These are phyloP conservation scores for Calonectria ilicicola DNA, from an alignment of 2,329 filamentous ascomycete species.

Conservation along the genomic window DNA sequence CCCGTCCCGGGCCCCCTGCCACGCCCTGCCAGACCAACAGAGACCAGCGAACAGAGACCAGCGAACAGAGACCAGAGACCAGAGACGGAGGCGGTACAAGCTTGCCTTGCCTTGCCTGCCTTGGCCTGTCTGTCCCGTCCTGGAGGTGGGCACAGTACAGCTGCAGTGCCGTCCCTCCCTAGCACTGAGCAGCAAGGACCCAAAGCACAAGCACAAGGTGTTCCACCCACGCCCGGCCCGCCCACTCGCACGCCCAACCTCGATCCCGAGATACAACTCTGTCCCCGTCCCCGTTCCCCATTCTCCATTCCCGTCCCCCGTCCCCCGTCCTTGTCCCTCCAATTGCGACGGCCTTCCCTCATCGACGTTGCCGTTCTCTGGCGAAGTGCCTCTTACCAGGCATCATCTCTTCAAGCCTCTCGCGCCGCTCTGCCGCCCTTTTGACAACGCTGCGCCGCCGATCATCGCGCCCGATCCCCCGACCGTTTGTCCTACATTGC, in stretches of 20 bases:
- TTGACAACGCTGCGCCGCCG: slow-evolving; percentile 26
- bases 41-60: background rate
- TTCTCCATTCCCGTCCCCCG: slow-evolving; percentile 36
- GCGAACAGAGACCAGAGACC: background rate
- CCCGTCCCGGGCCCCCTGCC: slow-evolving; percentile 1
- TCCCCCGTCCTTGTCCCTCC: slow-evolving; percentile 35
- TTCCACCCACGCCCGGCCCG: slow-evolving; percentile 40
- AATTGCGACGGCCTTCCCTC: slow-evolving; percentile 41
- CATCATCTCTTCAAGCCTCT: slow-evolving; percentile 26
- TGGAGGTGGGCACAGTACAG: slow-evolving; percentile 13
- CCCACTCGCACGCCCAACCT: slow-evolving; percentile 41
- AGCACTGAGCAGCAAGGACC: slow-evolving; percentile 1
- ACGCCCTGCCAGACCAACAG: slow-evolving; percentile 7
- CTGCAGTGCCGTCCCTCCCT: slow-evolving; percentile 17
- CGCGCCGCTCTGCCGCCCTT: slow-evolving; percentile 22
- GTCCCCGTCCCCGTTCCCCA: slow-evolving; percentile 40
- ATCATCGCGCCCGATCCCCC: slow-evolving; percentile 21
- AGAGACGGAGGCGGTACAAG: background rate
- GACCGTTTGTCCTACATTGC: slow-evolving; percentile 23
- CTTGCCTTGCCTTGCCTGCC: slow-evolving; percentile 6
- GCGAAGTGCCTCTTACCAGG: slow-evolving; percentile 27
- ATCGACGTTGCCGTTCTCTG: slow-evolving; percentile 34
- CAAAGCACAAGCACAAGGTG: slow-evolving; percentile 22
- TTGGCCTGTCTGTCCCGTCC: slow-evolving; percentile 10
- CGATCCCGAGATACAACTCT: slow-evolving; percentile 45